A percentile compares a stretch with the other conserved stretches of the same genome.
Conservation (phyloP, 75 land plant genomes). For the Selaginella tamariscina region DNA sequence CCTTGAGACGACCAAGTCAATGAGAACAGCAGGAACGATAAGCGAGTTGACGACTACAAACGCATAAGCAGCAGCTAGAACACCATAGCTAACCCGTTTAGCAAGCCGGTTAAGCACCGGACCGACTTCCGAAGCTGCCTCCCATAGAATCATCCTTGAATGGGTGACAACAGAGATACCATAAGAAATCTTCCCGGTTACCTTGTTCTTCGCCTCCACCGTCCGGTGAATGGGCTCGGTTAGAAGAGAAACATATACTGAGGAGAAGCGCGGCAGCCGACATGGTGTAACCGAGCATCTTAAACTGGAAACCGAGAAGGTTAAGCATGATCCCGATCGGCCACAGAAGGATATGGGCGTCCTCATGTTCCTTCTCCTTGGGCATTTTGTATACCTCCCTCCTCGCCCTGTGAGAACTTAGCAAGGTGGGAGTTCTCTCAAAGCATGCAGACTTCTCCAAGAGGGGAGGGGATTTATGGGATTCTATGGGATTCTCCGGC, state of each 20-base stretch:
- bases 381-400: slow-evolving; percentile 11
- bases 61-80: neutral
- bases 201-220: slow-evolving; percentile 11
- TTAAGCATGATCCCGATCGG: neutral
- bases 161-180: neutral
- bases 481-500: too few relatives aligned
- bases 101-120: neutral
- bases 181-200: neutral
- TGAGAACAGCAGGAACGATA: neutral
- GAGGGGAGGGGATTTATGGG: too few relatives aligned
- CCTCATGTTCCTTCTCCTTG: neutral
- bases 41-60: neutral
- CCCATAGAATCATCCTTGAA: neutral
- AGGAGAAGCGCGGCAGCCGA: neutral
- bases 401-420: neutral
- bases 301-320: neutral
- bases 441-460: neutral
- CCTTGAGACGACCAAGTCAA: neutral
- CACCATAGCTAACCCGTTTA: neutral
- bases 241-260: neutral
- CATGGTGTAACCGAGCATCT: slow-evolving; percentile 1
- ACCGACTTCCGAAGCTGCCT: neutral
- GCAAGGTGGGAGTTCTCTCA: neutral
- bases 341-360: neutral
- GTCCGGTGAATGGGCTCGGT: slow-evolving; percentile 4